These are phyloP conservation scores for Penicilliopsis zonata DNA, from an alignment of 495 filamentous ascomycete species.

Conservation along the genomic window DNA sequence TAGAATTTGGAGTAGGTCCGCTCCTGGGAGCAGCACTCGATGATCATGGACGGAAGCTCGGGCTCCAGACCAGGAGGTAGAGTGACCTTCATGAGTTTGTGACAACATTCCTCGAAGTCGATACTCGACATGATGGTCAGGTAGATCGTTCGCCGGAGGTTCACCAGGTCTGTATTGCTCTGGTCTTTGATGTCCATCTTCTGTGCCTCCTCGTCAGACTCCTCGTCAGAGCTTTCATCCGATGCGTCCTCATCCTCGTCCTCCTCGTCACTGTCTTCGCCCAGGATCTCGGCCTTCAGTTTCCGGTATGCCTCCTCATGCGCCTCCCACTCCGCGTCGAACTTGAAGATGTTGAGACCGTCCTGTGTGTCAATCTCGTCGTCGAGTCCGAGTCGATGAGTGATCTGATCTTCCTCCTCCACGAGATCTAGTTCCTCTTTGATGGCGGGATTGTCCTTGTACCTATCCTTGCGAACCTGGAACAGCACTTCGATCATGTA, in stretches of 20 bases:
- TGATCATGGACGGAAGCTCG: constrained; percentile 89
- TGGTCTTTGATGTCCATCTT: constrained; percentile 94
- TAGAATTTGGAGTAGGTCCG: constrained; percentile 95
- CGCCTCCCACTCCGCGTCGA: constrained; percentile 77
- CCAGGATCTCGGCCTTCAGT: constrained; percentile 85
- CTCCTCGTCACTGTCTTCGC: constrained; percentile 72
- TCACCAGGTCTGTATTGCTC: constrained; percentile 88
- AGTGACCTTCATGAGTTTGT: constrained; percentile 88
- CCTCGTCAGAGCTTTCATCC: constrained; percentile 67
- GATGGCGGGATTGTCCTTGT: constrained; percentile 85
- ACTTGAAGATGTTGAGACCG: constrained; percentile 88
- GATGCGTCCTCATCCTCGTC: constrained; percentile 60
- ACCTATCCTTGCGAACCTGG: constrained; percentile 90
- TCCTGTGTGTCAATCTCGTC: constrained; percentile 77
- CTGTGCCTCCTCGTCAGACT: constrained; percentile 60
- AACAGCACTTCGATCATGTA: constrained; percentile 99
- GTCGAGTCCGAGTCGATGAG: constrained; percentile 66
- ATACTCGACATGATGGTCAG: constrained; percentile 92
- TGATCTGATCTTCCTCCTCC: constrained; percentile 96
- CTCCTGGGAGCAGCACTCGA: constrained; percentile 92
- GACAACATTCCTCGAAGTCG: constrained; percentile 89
- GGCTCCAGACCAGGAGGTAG: constrained; percentile 79
- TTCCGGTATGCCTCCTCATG: constrained; percentile 84
- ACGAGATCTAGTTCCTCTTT: constrained; percentile 90
- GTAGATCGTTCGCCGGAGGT: constrained; percentile 88